Base-by-base conservation (phyloP, 176 grass and related monocot genomes). In the Ampelocalamus luodianensis region DNA sequence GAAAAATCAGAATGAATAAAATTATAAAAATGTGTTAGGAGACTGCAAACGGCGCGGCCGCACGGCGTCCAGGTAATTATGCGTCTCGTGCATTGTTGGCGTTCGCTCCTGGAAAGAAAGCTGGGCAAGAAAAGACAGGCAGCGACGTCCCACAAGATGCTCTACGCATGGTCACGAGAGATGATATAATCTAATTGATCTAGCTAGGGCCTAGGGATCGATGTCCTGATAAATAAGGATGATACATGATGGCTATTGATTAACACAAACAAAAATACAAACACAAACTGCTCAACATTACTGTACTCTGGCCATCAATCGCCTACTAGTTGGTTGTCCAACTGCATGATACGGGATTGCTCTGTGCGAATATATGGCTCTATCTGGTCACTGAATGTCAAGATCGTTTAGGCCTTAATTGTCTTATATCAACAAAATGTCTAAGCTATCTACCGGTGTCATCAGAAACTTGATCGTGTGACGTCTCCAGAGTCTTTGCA, bases 111-210 rank as follows among this genome's bases (percentile, higher is more conserved):
- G 22, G 40, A 22, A 9, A 4, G 10, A 40, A 40, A 14, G 55
- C 43, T 22, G 38, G 37, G 63, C 83, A 36, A 51, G 83, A 24
- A 60, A 85, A 68, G 74, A 17, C 23, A 1, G 60, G 77, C 22
- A 34, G 68, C 85, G 77, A 87, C 85, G 70, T 79, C 45, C 59
- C 77, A 8, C 46, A 20, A 36, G 77, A 74, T 87, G 34, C 77
- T 73, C 77, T 44, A 23, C 77, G 37, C 59, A 36, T 49, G 16
- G 3, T 68, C 70, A 58, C 61, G 43, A 63, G 44, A 13, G 62
- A 79, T 13, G 42, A 1, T 45, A 23, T n/a, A 39, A 29, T 50
- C 18, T 37, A 75, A 55, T 54, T 37, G 34, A 49, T 16, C 48
- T 22, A 51, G 45, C 44, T 50, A 20, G 39, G 23, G 23, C 32